Evolutionary conservation across 2,329 filamentous ascomycete genomes (phyloP), one percentile per base, ranked within the genome.

Genomic region (Ophiostoma quercus): DNA sequence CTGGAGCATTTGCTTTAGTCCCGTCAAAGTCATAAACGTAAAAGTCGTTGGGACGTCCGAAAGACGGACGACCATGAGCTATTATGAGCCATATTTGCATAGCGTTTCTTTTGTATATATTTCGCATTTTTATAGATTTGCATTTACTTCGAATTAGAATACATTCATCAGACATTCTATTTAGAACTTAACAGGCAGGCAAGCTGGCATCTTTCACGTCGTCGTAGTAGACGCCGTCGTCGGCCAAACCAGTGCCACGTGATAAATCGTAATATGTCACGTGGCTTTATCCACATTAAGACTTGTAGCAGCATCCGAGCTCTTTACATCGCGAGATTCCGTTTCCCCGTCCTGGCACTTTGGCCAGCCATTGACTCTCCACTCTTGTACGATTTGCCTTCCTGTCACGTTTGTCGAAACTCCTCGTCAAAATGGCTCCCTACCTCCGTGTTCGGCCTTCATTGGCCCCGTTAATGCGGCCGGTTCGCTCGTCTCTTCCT

Each of bases 401-500:
- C 9, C n/a, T 12, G n/a, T 37, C 19, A 3, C 29, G 3, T 37
- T 19, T 34, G 16, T 3, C 54, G 57, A 63, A 32, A 19, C 16
- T 11, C n/a, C 22, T 72, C 67, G 71, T 69, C 51, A 25, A 65
- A 54, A 80, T 80, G 78, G 77, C 77, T 43, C 73, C 75, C n/a
- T 75, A 73, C 62, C 72, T 77, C 19, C 72, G 76, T 67, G 74
- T 74, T 51, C 74, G 74, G 67, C 75, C 73, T 63, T 70, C 73
- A 22, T 74, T 76, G 69, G 67, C 69, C 2, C 66, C 69, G 8
- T 22, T 66, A 2, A 34, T 67, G 39, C 69, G 67, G 12, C 41
- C 63, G 63, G 37, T 47, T 32, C 67, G 66, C 41, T 8, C 60
- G 2, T 62, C 39, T 32, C 60, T 41, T 6, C 12, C 66, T n/a